These are phyloP conservation scores for Aspergillus sp. DNA, from an alignment of 2,329 filamentous ascomycete genomes.

Conservation along the genomic window DNA sequence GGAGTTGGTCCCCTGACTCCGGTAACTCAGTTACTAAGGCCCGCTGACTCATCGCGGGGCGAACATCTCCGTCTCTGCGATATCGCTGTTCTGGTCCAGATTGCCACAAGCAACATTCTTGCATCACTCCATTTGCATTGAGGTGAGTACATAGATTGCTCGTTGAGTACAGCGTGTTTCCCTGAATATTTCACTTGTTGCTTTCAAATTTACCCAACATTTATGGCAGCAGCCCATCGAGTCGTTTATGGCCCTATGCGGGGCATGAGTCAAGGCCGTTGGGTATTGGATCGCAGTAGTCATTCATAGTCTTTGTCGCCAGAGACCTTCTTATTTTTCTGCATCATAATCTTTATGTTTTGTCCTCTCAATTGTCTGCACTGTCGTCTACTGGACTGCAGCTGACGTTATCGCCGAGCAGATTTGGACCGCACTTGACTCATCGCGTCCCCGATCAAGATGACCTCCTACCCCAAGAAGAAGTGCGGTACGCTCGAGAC, in stretches of 20 bases:
- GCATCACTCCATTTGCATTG: constrained; percentile 10
- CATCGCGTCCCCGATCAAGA: constrained; percentile 16
- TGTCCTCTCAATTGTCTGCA: not conserved
- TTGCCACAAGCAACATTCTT: constrained; percentile 21
- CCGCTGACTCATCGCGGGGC: constrained; percentile 26
- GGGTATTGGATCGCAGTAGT: not conserved
- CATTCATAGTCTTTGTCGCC: too few species aligned
- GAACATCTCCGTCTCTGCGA: constrained; percentile 22
- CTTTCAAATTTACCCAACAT: not conserved
- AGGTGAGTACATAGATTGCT: not conserved
- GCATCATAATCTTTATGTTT: too few species aligned
- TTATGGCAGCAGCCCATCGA: not conserved
- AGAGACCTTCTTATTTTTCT: too few species aligned
- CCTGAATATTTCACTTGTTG: constrained; percentile 5
- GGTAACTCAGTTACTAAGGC: constrained; percentile 2
- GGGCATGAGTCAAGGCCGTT: not conserved
- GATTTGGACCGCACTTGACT: constrained; percentile 1
- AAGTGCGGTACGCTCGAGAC: constrained; percentile 35
- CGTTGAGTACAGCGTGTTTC: constrained; percentile 16
- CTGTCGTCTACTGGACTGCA: not conserved
- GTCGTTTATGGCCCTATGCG: not conserved
- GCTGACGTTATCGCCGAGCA: not conserved
- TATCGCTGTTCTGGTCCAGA: constrained; percentile 26
- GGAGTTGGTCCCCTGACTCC: not conserved
- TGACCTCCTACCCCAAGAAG: constrained; percentile 36